Evolutionary conservation across 148 eudicot genomes (phyloP).

Genomic region (Amaranthus palmeri): DNA sequence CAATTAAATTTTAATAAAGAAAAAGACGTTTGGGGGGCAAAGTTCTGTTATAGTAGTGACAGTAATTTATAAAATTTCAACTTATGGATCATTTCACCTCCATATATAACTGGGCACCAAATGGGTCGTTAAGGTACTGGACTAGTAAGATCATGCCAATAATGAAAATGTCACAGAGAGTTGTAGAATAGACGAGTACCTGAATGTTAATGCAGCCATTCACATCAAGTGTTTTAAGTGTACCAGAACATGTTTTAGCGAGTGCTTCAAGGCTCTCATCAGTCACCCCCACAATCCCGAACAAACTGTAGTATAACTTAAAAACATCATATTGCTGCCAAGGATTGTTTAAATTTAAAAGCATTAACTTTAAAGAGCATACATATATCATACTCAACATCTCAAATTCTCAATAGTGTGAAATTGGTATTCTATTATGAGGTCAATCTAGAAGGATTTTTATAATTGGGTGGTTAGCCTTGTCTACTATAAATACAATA

Average conservation of each 20-base stretch:
- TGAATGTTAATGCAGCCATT: slow-evolving; percentile 91
- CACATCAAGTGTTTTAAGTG: slow-evolving; percentile 82
- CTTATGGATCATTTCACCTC: too few relatives aligned
- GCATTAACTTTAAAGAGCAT: background rate
- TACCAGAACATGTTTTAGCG: slow-evolving; percentile 53
- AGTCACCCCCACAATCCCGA: slow-evolving; percentile 88
- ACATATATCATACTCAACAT: too few relatives aligned
- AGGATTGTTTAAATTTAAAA: background rate
- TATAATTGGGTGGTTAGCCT: too few relatives aligned
- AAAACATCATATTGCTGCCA: slow-evolving; percentile 15
- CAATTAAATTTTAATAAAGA: too few relatives aligned
- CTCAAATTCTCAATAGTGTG: too few relatives aligned
- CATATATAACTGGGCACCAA: too few relatives aligned
- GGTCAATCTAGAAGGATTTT: too few relatives aligned
- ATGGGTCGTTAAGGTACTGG: background rate
- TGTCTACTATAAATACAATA: too few relatives aligned
- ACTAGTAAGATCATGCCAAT: background rate
- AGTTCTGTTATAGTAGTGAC: too few relatives aligned
- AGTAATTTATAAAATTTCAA: too few relatives aligned
- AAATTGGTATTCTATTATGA: too few relatives aligned
- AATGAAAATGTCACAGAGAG: background rate
- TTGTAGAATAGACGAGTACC: slow-evolving; percentile 32
- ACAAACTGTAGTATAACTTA: slow-evolving; percentile 55
- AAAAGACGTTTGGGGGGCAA: too few relatives aligned
- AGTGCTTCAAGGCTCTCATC: slow-evolving; percentile 76